These are phyloP conservation scores for Orbilia blumenaviensis DNA, from an alignment of 2,329 filamentous ascomycete species.

Conservation along the genomic window DNA sequence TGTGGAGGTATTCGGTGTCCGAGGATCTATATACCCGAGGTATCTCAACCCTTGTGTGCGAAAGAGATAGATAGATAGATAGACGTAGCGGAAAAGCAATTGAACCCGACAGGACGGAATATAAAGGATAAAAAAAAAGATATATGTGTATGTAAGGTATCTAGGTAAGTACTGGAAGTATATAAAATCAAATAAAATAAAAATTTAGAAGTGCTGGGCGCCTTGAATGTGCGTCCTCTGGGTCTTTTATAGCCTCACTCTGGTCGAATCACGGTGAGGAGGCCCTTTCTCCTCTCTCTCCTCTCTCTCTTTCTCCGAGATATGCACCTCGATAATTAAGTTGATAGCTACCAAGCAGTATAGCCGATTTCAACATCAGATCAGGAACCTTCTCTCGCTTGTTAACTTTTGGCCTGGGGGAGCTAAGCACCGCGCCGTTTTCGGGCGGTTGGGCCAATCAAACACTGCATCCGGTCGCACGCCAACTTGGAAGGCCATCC, in stretches of 20 bases:
- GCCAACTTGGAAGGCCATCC: background rate
- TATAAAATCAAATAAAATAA: background rate
- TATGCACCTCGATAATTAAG: slow-evolving; percentile 17
- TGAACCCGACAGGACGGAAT: too few species aligned
- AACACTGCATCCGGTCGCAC: slow-evolving; percentile 5
- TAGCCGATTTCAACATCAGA: slow-evolving; percentile 18
- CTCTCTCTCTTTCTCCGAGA: background rate
- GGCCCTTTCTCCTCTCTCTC: too few species aligned
- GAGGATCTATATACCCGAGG: too few species aligned
- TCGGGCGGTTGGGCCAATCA: slow-evolving; percentile 42
- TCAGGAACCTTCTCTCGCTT: slow-evolving; percentile 13
- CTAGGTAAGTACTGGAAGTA: too few species aligned
- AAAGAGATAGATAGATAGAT: too few species aligned
- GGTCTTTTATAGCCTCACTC: slow-evolving; percentile 6
- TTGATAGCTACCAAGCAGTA: background rate
- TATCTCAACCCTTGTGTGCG: too few species aligned
- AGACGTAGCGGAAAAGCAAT: too few species aligned
- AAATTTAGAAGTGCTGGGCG: background rate
- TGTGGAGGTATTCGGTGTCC: too few species aligned
- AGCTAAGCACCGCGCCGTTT: background rate
- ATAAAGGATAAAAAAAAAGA: too few species aligned
- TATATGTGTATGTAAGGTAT: too few species aligned
- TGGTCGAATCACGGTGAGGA: background rate
- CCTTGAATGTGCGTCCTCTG: background rate
- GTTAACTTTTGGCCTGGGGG: background rate